These are phyloP conservation scores for Marchantia paleacea DNA, from an alignment of 225 moss, liverwort and hornwort genomes.

Conservation along the genomic window DNA sequence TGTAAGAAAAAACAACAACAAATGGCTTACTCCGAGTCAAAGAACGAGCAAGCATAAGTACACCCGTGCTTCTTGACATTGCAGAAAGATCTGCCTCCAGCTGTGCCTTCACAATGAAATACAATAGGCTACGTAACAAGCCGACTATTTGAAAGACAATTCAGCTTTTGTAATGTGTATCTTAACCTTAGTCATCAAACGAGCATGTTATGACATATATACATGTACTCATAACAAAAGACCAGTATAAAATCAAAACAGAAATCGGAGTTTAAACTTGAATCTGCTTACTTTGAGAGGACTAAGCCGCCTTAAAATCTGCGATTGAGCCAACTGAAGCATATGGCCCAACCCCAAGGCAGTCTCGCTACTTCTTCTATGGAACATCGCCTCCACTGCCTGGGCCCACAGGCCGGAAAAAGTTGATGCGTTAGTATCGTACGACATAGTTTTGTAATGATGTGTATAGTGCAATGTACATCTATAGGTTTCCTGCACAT, in stretches of 20 bases:
- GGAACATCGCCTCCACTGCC: constrained; percentile 85
- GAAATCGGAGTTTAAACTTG: not conserved
- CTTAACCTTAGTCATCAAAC: not conserved
- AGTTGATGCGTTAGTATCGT: not conserved
- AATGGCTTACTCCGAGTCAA: constrained; percentile 59
- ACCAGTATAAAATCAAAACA: not conserved
- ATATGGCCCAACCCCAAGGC: constrained; percentile 83
- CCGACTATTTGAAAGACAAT: not conserved
- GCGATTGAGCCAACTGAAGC: constrained; percentile 74
- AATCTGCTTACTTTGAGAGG: constrained; percentile 55
- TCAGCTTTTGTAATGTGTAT: not conserved
- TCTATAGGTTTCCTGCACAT: not conserved
- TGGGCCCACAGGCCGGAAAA: constrained; percentile 21
- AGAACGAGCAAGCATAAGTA: constrained; percentile 79
- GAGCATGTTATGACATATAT: not conserved
- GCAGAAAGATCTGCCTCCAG: constrained; percentile 72
- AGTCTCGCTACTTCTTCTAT: constrained; percentile 74
- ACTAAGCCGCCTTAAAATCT: constrained; percentile 64
- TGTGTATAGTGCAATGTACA: not conserved
- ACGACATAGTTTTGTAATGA: not conserved
- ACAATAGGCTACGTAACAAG: not conserved
- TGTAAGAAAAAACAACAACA: not conserved
- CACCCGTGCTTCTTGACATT: constrained; percentile 62
- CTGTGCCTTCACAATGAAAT: constrained; percentile 54
- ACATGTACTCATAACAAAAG: too few relatives aligned